Percentiles rank a stretch among this genome's conserved stretches.
Evolutionary conservation across 176 grass and related monocot species (phyloP).

Genomic region (Triticum turgidum): DNA sequence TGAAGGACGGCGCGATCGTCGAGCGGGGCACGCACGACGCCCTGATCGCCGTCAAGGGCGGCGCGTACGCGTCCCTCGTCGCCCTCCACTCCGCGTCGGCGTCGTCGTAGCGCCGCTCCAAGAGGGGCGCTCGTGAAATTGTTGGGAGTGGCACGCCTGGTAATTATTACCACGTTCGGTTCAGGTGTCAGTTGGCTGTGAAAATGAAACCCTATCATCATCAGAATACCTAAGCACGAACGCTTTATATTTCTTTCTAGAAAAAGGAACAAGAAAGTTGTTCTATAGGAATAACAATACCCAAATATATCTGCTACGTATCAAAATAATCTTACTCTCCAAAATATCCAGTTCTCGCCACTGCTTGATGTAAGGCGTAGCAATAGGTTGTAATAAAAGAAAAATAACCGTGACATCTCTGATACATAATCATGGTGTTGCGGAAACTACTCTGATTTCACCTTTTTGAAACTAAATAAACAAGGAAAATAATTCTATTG

Average conservation of each 20-base stretch:
- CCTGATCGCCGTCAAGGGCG: slow-evolving; percentile 90
- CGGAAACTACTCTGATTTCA: too few relatives aligned
- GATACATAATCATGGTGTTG: too few relatives aligned
- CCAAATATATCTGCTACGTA: not conserved
- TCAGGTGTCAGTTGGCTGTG: not conserved
- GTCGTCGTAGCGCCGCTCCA: slow-evolving; percentile 1
- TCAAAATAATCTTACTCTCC: not conserved
- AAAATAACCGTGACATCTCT: too few relatives aligned
- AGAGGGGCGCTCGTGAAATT: too few relatives aligned
- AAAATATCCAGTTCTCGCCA: too few relatives aligned
- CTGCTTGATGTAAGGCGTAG: too few relatives aligned
- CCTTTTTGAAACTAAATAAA: too few relatives aligned
- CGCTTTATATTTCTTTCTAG: not conserved
- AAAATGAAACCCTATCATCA: not conserved
- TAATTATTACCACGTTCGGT: not conserved
- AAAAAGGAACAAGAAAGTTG: not conserved
- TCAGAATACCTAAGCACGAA: not conserved
- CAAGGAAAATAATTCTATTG: too few relatives aligned
- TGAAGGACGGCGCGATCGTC: slow-evolving; percentile 78
- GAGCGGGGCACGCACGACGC: slow-evolving; percentile 92
- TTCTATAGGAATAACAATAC: not conserved
- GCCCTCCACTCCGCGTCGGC: slow-evolving; percentile 68
- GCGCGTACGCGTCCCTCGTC: slow-evolving; percentile 93
- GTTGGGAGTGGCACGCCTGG: too few relatives aligned
- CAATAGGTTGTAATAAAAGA: too few relatives aligned